Percentiles rank a stretch among this genome's conserved stretches.
Conservation (phyloP, 2,329 filamentous ascomycete species). For the Neofusicoccum ribis region DNA sequence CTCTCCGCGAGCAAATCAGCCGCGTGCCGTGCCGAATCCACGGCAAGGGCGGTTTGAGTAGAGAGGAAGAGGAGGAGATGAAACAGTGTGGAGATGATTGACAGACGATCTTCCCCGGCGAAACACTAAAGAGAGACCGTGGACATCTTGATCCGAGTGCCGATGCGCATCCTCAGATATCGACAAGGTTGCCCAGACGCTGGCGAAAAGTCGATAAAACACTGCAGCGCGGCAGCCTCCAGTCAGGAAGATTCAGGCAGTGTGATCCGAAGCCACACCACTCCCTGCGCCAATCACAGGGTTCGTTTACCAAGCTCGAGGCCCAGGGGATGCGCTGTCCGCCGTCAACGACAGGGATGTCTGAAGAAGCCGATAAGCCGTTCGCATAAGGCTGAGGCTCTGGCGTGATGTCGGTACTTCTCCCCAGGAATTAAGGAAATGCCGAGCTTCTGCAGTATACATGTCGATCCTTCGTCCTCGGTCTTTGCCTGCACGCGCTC, state of each 20-base stretch:
- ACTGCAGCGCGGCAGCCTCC: background rate
- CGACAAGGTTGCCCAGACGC: background rate
- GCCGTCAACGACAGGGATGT: background rate
- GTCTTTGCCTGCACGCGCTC: background rate
- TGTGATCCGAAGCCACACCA: background rate
- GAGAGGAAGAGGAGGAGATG: background rate
- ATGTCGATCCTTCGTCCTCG: background rate
- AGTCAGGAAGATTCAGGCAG: background rate
- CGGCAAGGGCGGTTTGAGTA: background rate
- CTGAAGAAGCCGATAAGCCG: slow-evolving; percentile 1
- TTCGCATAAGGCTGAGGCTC: slow-evolving; percentile 3
- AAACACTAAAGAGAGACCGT: background rate
- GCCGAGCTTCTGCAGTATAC: background rate
- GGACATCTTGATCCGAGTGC: background rate
- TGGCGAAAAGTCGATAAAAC: background rate
- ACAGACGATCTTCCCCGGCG: background rate
- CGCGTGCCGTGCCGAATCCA: background rate
- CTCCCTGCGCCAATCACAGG: background rate
- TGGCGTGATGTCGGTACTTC: slow-evolving; percentile 4
- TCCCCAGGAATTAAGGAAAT: background rate
- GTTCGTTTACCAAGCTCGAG: background rate
- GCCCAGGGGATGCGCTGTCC: background rate
- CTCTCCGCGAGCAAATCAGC: background rate
- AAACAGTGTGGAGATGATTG: background rate
- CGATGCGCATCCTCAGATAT: background rate